phyloP scores from a whole-genome alignment of 2,329 filamentous ascomycete species.

The Lojkania enalia region DNA sequence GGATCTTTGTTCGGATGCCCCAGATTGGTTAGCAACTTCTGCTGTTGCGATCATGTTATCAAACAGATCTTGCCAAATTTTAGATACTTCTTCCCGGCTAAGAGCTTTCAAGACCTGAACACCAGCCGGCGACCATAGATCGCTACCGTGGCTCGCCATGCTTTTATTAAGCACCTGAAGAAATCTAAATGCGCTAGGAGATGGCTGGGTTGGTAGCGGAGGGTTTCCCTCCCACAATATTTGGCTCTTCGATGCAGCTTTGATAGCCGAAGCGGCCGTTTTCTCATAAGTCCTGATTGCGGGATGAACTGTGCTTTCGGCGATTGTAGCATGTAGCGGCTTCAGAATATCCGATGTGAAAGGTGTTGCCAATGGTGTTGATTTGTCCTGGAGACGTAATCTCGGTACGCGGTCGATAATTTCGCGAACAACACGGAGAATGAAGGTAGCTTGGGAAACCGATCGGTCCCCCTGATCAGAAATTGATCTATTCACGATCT shows the following conservation, averaged over 20 bases:
- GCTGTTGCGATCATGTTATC: constrained; percentile 15
- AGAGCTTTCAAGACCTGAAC: constrained; percentile 65
- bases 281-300: constrained; percentile 50
- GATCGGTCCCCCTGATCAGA: constrained; percentile 37
- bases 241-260: constrained; percentile 61
- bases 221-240: constrained; percentile 81
- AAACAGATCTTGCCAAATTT: constrained; percentile 39
- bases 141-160: constrained; percentile 73
- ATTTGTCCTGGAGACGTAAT: constrained; percentile 37
- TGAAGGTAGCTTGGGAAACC: constrained; percentile 58
- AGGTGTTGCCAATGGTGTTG: constrained; percentile 26
- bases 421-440: constrained; percentile 74
- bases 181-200: constrained; percentile 72
- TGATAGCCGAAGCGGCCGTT: constrained; percentile 49
- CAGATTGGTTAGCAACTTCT: constrained; percentile 6
- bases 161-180: constrained; percentile 64
- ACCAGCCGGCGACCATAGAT: constrained; percentile 78
- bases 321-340: constrained; percentile 66
- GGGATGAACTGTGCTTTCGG: constrained; percentile 54
- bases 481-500: constrained; percentile 56
- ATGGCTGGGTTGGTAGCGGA: constrained; percentile 75
- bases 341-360: constrained; percentile 60
- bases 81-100: constrained; percentile 57
- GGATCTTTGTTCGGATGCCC: not conserved
- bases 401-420: constrained; percentile 67